Evolutionary conservation across 768 basidiomycete species (phyloP), one percentile per base, ranked within the genome.

Genomic region (Sarcodon sp.): DNA sequence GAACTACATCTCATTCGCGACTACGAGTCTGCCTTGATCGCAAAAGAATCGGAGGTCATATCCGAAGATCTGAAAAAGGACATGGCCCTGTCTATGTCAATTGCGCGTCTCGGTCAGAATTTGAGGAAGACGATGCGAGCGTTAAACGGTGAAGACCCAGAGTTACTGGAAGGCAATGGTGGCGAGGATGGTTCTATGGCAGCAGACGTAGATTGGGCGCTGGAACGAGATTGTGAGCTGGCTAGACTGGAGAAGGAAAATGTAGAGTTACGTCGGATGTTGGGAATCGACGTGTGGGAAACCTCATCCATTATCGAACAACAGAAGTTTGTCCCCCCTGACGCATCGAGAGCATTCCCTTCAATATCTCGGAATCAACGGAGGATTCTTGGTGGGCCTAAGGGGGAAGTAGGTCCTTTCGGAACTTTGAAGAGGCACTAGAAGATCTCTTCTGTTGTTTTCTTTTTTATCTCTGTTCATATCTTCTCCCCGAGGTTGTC

Each of bases 151-250:
- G 87, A 91, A 57, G 76, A 78, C 7, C 57, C 49, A 41, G 39
- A 41, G 13, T 27, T 27, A 27, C 21, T 27, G 21, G 21, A 27
- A 27, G 21, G 32, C 57, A 41, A 11, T 13, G 39, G 39, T 4
- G 11, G 27, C 39, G 39, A 41, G 13, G 35, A 50, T 50, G 36
- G 50, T 50, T n/a, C n/a, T n/a, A n/a, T n/a, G n/a, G n/a, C 66
- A 33, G 66, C 61, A 33, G 61, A 58, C 2, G 69, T 75, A 13
- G 88, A 94, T 51, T 76, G 81, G 69, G 81, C 87, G 1, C 63
- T 99, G 52, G 88, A 92, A 57, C 72, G 93, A 51, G 96, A 98
- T 61, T 83, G 81, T 58, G 94, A 99, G 66, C 77, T 99, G 2
- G 76, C 80, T 33, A 72, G 91, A 45, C 68, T 99, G 36, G 82